Conservation (phyloP, 192 early-diverging fungal species). For the Linnemannia exigua region DNA sequence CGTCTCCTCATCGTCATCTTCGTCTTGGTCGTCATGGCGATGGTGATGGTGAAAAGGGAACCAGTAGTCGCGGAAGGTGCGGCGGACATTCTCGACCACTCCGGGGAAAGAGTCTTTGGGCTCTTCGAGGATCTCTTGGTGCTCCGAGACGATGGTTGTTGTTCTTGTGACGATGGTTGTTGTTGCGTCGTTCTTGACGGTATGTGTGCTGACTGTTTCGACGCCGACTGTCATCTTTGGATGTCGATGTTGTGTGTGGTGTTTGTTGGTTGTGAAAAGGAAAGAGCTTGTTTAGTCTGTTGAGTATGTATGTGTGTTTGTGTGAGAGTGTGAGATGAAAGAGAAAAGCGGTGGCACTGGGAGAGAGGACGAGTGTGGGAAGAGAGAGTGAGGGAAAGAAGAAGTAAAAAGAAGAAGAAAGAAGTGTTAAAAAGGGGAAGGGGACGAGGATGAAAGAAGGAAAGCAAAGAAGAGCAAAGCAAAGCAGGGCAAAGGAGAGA, state of each 20-base stretch:
- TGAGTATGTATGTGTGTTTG: neutral
- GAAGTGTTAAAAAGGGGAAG: constrained; percentile 7
- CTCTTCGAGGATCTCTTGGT: constrained; percentile 30
- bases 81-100: constrained; percentile 38
- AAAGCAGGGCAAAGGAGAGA: neutral
- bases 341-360: neutral
- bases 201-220: constrained; percentile 46
- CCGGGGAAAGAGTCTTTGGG: constrained; percentile 15
- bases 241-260: too few species aligned
- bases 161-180: constrained; percentile 49
- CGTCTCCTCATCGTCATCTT: constrained; percentile 28
- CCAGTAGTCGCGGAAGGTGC: constrained; percentile 47
- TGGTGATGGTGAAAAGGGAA: constrained; percentile 19
- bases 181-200: constrained; percentile 50
- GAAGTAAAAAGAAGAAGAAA: constrained; percentile 8
- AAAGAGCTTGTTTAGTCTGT: neutral
- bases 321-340: neutral
- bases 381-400: neutral
- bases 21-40: neutral
- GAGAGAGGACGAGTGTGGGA: neutral
- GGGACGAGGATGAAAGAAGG: neutral
- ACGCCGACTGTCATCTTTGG: constrained; percentile 3
- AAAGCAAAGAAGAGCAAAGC: constrained; percentile 5
- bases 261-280: neutral
- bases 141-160: constrained; percentile 53